These are phyloP conservation scores for Apiotrichum akiyoshidainum DNA, from an alignment of 1,284 basidiomycete genomes.

Conservation along the genomic window DNA sequence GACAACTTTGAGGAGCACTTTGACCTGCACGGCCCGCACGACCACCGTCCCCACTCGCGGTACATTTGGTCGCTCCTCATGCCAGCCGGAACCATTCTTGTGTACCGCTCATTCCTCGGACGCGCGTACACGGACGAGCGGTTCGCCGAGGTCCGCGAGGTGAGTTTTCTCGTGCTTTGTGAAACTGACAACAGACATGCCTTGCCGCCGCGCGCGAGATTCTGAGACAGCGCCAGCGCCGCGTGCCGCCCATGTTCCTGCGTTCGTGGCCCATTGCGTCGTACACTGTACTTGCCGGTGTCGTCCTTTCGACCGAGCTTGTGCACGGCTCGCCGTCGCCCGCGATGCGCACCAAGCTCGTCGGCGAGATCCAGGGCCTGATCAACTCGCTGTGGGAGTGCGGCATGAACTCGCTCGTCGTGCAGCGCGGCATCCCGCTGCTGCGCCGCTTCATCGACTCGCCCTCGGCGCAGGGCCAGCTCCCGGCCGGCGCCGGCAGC, in stretches of 20 bases:
- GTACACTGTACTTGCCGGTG: slow-evolving; percentile 30
- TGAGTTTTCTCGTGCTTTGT: slow-evolving; percentile 2
- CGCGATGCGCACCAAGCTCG: slow-evolving; percentile 14
- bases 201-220: slow-evolving; percentile 29
- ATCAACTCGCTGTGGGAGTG: slow-evolving; percentile 23
- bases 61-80: slow-evolving; percentile 24
- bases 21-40: slow-evolving; percentile 21
- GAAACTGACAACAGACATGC: slow-evolving; percentile 19
- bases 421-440: slow-evolving; percentile 21
- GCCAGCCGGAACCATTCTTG: slow-evolving; percentile 19
- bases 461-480: neutral
- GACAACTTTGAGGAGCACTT: slow-evolving; percentile 20
- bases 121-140: slow-evolving; percentile 29
- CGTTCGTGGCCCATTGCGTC: slow-evolving; percentile 33
- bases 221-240: slow-evolving; percentile 22
- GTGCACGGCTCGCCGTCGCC: slow-evolving; percentile 25
- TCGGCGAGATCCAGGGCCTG: slow-evolving; percentile 18
- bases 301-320: slow-evolving; percentile 30
- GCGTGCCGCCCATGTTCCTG: slow-evolving; percentile 33
- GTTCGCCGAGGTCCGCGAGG: slow-evolving; percentile 27
- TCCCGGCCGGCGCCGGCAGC: no score
- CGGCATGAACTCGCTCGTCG: slow-evolving; percentile 23
- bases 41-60: slow-evolving; percentile 21
- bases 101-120: slow-evolving; percentile 28
- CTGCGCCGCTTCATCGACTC: slow-evolving; percentile 22